Percentiles rank a stretch among this genome's conserved stretches.
Conservation (phyloP, 768 basidiomycete genomes). For the Lepiota subincarnata region DNA sequence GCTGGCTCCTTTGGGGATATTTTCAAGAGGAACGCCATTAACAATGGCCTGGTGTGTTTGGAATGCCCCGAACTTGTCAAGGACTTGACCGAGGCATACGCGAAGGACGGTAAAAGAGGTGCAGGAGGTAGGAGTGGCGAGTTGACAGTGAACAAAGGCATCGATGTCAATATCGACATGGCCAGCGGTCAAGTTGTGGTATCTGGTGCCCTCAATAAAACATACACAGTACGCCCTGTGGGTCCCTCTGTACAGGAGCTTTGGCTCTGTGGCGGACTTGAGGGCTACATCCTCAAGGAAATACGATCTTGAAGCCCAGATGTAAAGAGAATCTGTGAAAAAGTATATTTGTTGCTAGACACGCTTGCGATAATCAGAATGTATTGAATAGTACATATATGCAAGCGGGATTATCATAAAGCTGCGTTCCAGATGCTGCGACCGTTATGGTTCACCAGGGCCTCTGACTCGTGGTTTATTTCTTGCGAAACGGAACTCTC, state of each 20-base stretch:
- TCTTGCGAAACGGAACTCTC: conserved; percentile 21
- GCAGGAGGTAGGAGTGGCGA: conserved; percentile 79
- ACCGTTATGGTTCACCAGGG: conserved; percentile 25
- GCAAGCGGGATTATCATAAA: conserved; percentile 31
- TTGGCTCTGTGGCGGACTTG: conserved; percentile 93
- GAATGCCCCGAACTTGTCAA: conserved; percentile 87
- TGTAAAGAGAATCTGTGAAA: not conserved
- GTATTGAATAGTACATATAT: conserved; percentile 4
- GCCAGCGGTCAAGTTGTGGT: conserved; percentile 66
- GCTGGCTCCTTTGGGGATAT: conserved; percentile 99
- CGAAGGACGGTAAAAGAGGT: conserved; percentile 69
- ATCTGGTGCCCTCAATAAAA: conserved; percentile 37
- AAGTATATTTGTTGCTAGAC: not conserved
- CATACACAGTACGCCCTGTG: conserved; percentile 69
- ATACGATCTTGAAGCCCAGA: conserved; percentile 38
- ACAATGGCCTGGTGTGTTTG: conserved; percentile 94
- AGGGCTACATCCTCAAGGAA: conserved; percentile 84
- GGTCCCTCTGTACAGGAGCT: conserved; percentile 96
- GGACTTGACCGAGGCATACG: conserved; percentile 75
- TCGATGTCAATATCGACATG: conserved; percentile 65
- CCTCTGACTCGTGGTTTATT: conserved; percentile 18
- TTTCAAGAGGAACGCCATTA: conserved; percentile 98
- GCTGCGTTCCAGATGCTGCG: conserved; percentile 58
- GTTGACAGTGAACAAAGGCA: conserved; percentile 74
- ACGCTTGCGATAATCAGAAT: not conserved